phyloP scores from a whole-genome alignment of 106 monocot species.

The Dactylorhiza incarnata region DNA sequence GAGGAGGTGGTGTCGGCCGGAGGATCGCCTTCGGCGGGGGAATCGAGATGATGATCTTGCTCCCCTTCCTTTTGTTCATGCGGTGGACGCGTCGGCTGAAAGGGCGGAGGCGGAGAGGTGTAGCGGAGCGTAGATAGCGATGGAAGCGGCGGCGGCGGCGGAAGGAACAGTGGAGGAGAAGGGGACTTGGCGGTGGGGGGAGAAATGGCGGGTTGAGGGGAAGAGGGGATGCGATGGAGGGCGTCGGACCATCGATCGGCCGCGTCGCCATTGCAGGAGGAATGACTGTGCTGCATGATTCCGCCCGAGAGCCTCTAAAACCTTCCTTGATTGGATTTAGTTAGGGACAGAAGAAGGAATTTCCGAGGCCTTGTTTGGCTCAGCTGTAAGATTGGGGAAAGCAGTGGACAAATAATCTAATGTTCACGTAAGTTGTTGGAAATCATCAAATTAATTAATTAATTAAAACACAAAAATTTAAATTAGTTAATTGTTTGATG shows the following conservation, averaged over 20 bases:
- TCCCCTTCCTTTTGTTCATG: background rate
- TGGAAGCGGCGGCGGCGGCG: background rate
- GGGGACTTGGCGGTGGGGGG: background rate
- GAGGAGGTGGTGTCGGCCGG: slow-evolving; percentile 8
- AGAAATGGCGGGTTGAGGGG: background rate
- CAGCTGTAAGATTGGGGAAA: too few relatives aligned
- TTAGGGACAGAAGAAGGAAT: too few relatives aligned
- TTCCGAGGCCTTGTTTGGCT: too few relatives aligned
- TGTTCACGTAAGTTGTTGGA: too few relatives aligned
- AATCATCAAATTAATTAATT: too few relatives aligned
- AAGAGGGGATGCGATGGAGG: slow-evolving; percentile 9
- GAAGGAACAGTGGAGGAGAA: background rate
- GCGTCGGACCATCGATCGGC: slow-evolving; percentile 22
- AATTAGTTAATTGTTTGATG: too few relatives aligned
- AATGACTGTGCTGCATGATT: slow-evolving; percentile 1
- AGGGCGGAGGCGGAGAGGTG: background rate
- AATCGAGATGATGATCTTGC: slow-evolving; percentile 1
- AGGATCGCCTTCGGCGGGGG: background rate
- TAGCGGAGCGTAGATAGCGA: background rate
- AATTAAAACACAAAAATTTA: too few relatives aligned
- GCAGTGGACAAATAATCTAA: too few relatives aligned
- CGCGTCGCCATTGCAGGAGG: slow-evolving; percentile 9
- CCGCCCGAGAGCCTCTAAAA: background rate
- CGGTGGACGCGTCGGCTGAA: background rate
- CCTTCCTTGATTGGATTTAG: too few relatives aligned